Evolutionary conservation across 179 eudicot genomes (phyloP).

Genomic region (Corrigiola litoralis): DNA sequence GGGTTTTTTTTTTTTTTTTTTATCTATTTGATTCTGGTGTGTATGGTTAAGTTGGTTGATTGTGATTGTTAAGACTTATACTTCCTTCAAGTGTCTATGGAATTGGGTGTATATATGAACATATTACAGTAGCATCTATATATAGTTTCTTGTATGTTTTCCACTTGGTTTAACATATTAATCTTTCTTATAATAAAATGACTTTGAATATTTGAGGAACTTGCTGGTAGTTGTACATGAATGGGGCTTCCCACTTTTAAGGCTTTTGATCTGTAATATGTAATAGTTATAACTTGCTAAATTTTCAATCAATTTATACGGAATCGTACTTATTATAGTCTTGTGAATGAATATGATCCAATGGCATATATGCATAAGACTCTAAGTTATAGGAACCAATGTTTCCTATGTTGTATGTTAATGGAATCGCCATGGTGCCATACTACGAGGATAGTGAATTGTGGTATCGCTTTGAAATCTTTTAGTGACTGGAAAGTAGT

Average conservation of each 20-base stretch:
- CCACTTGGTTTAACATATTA: too few relatives aligned
- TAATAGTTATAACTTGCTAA: constrained; percentile 30
- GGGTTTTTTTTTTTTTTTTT: too few relatives aligned
- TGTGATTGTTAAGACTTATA: too few relatives aligned
- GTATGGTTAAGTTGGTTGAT: too few relatives aligned
- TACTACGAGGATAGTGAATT: constrained; percentile 75
- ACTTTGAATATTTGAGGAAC: constrained; percentile 87
- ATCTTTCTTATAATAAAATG: too few relatives aligned
- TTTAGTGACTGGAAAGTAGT: constrained; percentile 71
- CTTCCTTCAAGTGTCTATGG: too few relatives aligned
- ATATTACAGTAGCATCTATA: too few relatives aligned
- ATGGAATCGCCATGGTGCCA: constrained; percentile 60
- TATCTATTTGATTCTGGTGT: too few relatives aligned
- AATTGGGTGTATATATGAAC: too few relatives aligned
- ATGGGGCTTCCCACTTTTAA: constrained; percentile 90
- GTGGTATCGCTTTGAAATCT: constrained; percentile 77
- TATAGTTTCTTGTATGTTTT: too few relatives aligned
- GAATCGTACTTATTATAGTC: not conserved
- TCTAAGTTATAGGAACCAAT: too few relatives aligned
- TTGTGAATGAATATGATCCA: not conserved
- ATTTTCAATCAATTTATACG: not conserved
- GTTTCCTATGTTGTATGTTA: not conserved
- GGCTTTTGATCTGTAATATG: constrained; percentile 95
- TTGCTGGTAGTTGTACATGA: constrained; percentile 73
- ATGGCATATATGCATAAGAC: not conserved